Conservation (phyloP, 495 filamentous ascomycete genomes). For the Hyaloscypha bicolor region DNA sequence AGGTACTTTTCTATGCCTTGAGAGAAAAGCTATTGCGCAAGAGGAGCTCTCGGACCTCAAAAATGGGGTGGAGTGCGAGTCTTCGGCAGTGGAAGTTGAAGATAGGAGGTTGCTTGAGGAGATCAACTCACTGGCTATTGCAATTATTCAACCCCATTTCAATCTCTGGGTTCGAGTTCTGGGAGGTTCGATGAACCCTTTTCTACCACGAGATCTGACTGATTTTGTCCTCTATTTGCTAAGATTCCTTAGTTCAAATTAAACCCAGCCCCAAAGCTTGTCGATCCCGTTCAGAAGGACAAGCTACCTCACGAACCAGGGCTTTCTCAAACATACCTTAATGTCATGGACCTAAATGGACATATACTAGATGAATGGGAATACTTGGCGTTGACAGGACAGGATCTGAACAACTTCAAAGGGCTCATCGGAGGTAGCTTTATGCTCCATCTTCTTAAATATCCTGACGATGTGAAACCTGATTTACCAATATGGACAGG, state of each 20-base stretch:
- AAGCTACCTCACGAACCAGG: background rate
- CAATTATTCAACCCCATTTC: background rate
- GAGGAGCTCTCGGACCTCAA: background rate
- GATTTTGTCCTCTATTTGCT: background rate
- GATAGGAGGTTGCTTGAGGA: too few relatives aligned
- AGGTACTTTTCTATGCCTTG: background rate
- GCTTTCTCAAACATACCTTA: background rate
- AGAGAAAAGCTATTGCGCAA: background rate
- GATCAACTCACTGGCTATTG: background rate
- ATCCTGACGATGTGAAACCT: background rate
- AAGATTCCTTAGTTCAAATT: slow-evolving; percentile 4
- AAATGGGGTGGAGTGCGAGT: too few relatives aligned
- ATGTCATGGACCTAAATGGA: background rate
- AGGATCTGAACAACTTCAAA: slow-evolving; percentile 7
- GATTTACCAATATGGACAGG: slow-evolving; percentile 4
- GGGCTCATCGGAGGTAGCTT: slow-evolving; percentile 1
- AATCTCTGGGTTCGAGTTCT: slow-evolving; percentile 1
- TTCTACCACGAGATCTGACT: too few relatives aligned
- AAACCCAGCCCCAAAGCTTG: slow-evolving; percentile 5
- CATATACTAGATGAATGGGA: background rate
- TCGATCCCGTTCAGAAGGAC: slow-evolving; percentile 1
- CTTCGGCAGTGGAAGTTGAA: too few relatives aligned
- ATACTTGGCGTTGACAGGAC: background rate
- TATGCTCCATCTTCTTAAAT: slow-evolving; percentile 7
- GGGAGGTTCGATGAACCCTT: background rate